Evolutionary conservation across 768 basidiomycete species (phyloP).

Genomic region (Suillus alpinus): DNA sequence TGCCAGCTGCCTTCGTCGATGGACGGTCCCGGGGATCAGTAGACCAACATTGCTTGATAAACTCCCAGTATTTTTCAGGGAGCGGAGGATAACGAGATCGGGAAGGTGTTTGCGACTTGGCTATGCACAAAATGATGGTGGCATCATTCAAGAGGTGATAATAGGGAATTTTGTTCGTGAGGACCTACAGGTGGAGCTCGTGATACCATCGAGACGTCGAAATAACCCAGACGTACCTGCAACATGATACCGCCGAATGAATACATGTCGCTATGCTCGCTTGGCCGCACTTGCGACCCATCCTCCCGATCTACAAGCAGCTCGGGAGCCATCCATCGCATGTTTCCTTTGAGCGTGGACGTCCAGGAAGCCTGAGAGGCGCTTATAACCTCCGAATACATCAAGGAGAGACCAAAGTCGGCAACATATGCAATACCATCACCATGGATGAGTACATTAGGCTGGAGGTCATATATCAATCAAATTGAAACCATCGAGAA

Average conservation of each 20-base stretch:
- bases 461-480: constrained; percentile 17
- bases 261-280: no score
- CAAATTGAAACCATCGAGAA: background rate
- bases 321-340: no score
- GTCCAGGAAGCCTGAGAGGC: no score
- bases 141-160: background rate
- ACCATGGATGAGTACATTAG: constrained; percentile 44
- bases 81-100: background rate
- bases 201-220: constrained; percentile 24
- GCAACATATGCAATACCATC: constrained; percentile 40
- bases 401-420: constrained; percentile 49
- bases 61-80: no score
- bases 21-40: background rate
- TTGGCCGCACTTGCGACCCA: no score
- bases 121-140: background rate
- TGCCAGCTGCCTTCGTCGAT: background rate
- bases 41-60: background rate
- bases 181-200: background rate
- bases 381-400: no score
- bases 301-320: no score
- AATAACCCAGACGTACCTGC: no score
- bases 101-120: background rate
- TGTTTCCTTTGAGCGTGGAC: no score
- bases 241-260: constrained; percentile 42
- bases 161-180: background rate